Base-by-base conservation (phyloP, 192 early-diverging fungal genomes). In the Gamsiella multidivaricata region DNA sequence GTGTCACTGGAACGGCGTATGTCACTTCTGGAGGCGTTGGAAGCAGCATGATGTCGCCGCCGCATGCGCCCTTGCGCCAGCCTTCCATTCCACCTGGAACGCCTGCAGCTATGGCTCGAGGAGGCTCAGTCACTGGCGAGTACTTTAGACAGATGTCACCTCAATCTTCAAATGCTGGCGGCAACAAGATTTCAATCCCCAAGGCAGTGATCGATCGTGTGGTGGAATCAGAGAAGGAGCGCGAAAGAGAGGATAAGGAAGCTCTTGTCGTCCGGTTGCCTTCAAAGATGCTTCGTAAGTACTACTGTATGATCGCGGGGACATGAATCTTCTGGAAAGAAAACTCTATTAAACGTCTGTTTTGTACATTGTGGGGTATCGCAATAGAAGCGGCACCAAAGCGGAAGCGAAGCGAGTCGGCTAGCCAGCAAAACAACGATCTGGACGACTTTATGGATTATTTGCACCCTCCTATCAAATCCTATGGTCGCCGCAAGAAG, bases 401-500 rank as follows among this genome's bases (percentile, higher is more conserved):
- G 59, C 63, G 79, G 17, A 80, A 80, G 26, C 63, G 79, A 33
- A 80, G 81, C 36, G 76, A 70, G 25, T 75, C 78, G 1, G 58
- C 57, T 10, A 59, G 63, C n/a, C 56, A 66, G 10, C 69, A 59
- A 20, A 60, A 78, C 17, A 60, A 55, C 3, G 74, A 68, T 18
- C 9, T 65, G 42, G 81, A 78, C 5, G 74, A 82, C 47, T 78
- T 67, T 58, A 47, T 49, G 45, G 81, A 82, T 31, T 80, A 80
- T 39, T n/a, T 80, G 20, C 74, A 84, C 50, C 69, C 67, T 12
- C 85, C 86, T 47, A 68, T 70, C 8, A 79, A 82, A 46, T 78
- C 72, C n/a, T 84, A 70, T 31, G 79, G 85, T 54, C 85, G 87
- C 5, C 81, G 83, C 26, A 82, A 80, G 34, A 73, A 73, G 28